phyloP scores from a whole-genome alignment of 2,329 filamentous ascomycete genomes.

The Penicillium sp. region DNA sequence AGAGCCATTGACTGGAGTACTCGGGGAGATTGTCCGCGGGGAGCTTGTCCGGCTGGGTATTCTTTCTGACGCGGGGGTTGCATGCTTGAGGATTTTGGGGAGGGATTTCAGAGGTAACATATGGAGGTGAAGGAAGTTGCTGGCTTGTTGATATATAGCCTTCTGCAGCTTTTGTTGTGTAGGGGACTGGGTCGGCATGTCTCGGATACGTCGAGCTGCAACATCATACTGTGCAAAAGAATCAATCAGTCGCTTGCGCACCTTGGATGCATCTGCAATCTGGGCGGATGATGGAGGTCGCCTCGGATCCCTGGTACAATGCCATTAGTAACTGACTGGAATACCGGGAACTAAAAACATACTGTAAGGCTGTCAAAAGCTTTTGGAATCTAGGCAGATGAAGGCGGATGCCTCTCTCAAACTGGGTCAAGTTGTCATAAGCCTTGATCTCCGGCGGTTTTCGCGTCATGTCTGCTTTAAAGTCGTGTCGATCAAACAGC shows the following conservation, averaged over 20 bases:
- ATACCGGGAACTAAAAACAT: conserved; percentile 23
- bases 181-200: conserved; percentile 69
- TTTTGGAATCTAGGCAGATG: conserved; percentile 83
- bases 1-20: conserved; percentile 25
- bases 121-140: conserved; percentile 79
- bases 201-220: conserved; percentile 76
- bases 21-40: conserved; percentile 25
- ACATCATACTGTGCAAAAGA: conserved; percentile 85
- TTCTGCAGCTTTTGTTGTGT: conserved; percentile 75
- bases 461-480: conserved; percentile 65
- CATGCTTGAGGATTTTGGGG: conserved; percentile 66
- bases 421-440: conserved; percentile 81
- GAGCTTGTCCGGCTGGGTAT: conserved; percentile 22
- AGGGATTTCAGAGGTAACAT: conserved; percentile 83
- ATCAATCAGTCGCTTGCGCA: conserved; percentile 85
- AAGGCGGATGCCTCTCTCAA: conserved; percentile 80
- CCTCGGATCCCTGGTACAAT: conserved; percentile 55
- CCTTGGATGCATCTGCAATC: conserved; percentile 81
- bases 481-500: conserved; percentile 73
- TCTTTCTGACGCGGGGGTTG: conserved; percentile 51
- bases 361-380: conserved; percentile 69
- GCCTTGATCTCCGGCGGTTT: conserved; percentile 74
- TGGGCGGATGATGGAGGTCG: conserved; percentile 66
- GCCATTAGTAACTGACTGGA: conserved; percentile 8
- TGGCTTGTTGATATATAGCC: conserved; percentile 78